These are phyloP conservation scores for Plectosphaerella plurivora DNA, from an alignment of 2,329 filamentous ascomycete genomes.

Conservation along the genomic window DNA sequence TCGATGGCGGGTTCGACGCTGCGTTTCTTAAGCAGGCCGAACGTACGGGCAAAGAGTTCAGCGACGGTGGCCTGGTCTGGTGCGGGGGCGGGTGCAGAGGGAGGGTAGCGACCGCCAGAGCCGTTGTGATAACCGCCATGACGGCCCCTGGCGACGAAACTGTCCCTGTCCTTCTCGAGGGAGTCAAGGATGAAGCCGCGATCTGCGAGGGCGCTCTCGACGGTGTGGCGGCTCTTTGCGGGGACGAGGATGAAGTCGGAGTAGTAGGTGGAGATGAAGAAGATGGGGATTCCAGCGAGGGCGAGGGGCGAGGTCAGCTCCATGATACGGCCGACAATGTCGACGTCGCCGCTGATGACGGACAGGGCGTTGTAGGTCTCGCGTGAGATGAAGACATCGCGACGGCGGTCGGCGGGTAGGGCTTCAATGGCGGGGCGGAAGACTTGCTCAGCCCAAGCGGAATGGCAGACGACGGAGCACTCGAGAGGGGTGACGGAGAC, in stretches of 20 bases:
- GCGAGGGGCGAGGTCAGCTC: constrained; percentile 89
- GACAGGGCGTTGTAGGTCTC: constrained; percentile 87
- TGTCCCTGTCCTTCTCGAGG: constrained; percentile 55
- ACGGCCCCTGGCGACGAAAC: constrained; percentile 50
- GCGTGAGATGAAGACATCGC: constrained; percentile 66
- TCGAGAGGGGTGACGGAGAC: constrained; percentile 89
- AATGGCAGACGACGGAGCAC: constrained; percentile 86
- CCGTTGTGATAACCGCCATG: constrained; percentile 39
- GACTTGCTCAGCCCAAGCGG: constrained; percentile 65
- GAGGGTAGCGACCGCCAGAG: constrained; percentile 60
- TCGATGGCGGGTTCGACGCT: constrained; percentile 71
- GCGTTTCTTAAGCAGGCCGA: constrained; percentile 73
- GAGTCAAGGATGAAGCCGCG: constrained; percentile 71
- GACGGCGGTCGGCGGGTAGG: constrained; percentile 50
- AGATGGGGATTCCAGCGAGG: constrained; percentile 89
- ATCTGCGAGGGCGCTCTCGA: constrained; percentile 71
- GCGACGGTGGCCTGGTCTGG: constrained; percentile 50
- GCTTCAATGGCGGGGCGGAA: constrained; percentile 64
- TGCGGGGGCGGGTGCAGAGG: neutral
- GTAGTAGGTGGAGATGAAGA: constrained; percentile 98
- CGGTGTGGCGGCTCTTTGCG: constrained; percentile 64
- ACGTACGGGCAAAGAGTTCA: constrained; percentile 80
- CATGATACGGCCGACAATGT: constrained; percentile 85
- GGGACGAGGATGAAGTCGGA: constrained; percentile 95
- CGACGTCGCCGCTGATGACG: constrained; percentile 83